These are phyloP conservation scores for Suhomyces canberraensis DNA, from an alignment of 805 yeast species.

Conservation along the genomic window DNA sequence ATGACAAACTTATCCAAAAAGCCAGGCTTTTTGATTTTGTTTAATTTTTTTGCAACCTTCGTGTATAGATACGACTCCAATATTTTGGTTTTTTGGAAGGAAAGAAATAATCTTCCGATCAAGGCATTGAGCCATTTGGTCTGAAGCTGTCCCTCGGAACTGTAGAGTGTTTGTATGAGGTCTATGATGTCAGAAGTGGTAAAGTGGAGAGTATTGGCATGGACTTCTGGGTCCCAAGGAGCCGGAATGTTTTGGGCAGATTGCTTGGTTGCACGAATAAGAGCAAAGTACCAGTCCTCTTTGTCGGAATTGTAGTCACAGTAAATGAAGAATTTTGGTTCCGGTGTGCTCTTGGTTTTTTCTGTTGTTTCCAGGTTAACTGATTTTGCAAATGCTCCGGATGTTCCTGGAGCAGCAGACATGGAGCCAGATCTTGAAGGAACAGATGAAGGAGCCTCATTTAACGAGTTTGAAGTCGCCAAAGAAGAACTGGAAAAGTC, in stretches of 20 bases:
- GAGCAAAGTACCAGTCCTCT: constrained; percentile 90
- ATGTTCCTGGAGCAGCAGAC: background rate
- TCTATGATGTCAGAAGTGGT: constrained; percentile 68
- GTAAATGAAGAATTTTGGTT: constrained; percentile 51
- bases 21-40: constrained; percentile 81
- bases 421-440: too few relatives aligned
- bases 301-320: constrained; percentile 76
- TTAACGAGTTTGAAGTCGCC: too few relatives aligned
- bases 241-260: constrained; percentile 10
- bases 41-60: constrained; percentile 67
- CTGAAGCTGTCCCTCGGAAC: constrained; percentile 78
- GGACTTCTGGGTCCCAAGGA: constrained; percentile 44
- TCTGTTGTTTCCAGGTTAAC: too few relatives aligned
- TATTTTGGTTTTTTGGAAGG: constrained; percentile 67
- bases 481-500: too few relatives aligned
- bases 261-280: constrained; percentile 62
- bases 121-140: constrained; percentile 91
- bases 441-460: too few relatives aligned
- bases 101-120: constrained; percentile 76
- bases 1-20: constrained; percentile 82
- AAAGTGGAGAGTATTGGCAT: constrained; percentile 74
- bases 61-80: constrained; percentile 56
- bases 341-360: background rate
- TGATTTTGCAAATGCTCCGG: background rate
- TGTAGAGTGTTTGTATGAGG: constrained; percentile 72